Evolutionary conservation across 768 basidiomycete genomes (phyloP).

Genomic region (Boletus subparvulus): DNA sequence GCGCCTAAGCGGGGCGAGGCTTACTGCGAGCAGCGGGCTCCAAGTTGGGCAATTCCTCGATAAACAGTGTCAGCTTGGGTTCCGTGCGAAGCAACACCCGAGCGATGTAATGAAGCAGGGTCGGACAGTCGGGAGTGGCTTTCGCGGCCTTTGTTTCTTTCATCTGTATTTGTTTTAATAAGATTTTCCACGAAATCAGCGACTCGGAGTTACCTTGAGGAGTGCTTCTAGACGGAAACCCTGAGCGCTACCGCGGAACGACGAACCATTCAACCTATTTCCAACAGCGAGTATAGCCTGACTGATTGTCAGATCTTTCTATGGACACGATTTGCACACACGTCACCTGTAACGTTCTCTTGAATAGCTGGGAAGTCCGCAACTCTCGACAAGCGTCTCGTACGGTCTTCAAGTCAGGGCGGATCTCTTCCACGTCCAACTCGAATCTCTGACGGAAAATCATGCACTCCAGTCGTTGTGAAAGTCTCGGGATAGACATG

Average conservation of each 20-base stretch:
- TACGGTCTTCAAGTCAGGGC: constrained; percentile 76
- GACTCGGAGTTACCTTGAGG: constrained; percentile 57
- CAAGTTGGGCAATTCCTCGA: constrained; percentile 77
- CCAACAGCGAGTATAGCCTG: constrained; percentile 76
- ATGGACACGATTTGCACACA: not conserved
- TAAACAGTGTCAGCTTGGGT: constrained; percentile 63
- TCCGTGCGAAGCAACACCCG: constrained; percentile 67
- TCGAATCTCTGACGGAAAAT: constrained; percentile 80
- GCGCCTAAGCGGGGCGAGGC: not conserved
- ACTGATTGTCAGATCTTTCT: not conserved
- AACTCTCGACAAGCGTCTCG: constrained; percentile 71
- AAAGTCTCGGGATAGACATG: constrained; percentile 71
- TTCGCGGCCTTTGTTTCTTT: constrained; percentile 80
- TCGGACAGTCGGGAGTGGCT: constrained; percentile 70
- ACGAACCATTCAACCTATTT: constrained; percentile 78
- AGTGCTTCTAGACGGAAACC: constrained; percentile 86
- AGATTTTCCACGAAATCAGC: not conserved
- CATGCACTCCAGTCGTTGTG: constrained; percentile 78
- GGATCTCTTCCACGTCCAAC: constrained; percentile 77
- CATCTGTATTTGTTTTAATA: constrained; percentile 46
- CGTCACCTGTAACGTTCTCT: constrained; percentile 62
- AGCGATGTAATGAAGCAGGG: constrained; percentile 89
- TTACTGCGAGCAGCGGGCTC: constrained; percentile 82
- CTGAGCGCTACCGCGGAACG: constrained; percentile 77
- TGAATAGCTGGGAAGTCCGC: constrained; percentile 61